Evolutionary conservation across 2,329 filamentous ascomycete genomes (phyloP).

Genomic region (Botrytis elliptica): DNA sequence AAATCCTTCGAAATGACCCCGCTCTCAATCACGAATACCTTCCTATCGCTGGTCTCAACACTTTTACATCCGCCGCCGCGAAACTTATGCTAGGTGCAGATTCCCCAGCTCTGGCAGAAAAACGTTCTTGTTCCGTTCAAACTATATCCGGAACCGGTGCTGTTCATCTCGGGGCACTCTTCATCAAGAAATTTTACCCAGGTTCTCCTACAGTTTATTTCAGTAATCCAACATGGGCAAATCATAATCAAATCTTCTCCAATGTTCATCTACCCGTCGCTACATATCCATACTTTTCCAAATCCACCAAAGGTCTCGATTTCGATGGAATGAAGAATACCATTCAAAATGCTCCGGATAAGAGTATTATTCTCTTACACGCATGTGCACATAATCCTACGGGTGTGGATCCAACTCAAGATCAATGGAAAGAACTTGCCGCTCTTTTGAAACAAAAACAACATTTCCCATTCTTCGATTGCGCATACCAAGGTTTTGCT

Average conservation of each 20-base stretch:
- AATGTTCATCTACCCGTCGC: slow-evolving; percentile 79
- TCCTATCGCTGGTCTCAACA: slow-evolving; percentile 83
- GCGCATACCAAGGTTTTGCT: slow-evolving; percentile 95
- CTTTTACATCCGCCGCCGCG: slow-evolving; percentile 86
- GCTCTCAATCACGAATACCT: slow-evolving; percentile 97
- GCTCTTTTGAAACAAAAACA: slow-evolving; percentile 70
- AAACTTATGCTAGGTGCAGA: slow-evolving; percentile 80
- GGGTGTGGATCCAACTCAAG: slow-evolving; percentile 87
- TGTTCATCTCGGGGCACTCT: slow-evolving; percentile 87
- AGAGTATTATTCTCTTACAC: slow-evolving; percentile 86
- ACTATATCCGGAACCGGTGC: slow-evolving; percentile 97
- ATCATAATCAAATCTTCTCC: slow-evolving; percentile 97
- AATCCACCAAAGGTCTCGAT: slow-evolving; percentile 85
- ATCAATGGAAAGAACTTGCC: slow-evolving; percentile 93
- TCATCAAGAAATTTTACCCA: slow-evolving; percentile 88
- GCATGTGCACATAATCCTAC: slow-evolving; percentile 98
- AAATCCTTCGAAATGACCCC: slow-evolving; percentile 83
- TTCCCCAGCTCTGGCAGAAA: slow-evolving; percentile 79
- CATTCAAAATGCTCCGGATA: slow-evolving; percentile 68
- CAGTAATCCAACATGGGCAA: slow-evolving; percentile 95
- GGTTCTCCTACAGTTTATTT: slow-evolving; percentile 78
- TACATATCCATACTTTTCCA: slow-evolving; percentile 91
- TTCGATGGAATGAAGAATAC: slow-evolving; percentile 81
- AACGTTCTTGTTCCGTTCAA: slow-evolving; percentile 78
- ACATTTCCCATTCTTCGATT: slow-evolving; percentile 98